A percentile compares a stretch with the other conserved stretches of the same genome.
phyloP scores from a whole-genome alignment of 176 grass and related monocot genomes.

The Musa itinerans region DNA sequence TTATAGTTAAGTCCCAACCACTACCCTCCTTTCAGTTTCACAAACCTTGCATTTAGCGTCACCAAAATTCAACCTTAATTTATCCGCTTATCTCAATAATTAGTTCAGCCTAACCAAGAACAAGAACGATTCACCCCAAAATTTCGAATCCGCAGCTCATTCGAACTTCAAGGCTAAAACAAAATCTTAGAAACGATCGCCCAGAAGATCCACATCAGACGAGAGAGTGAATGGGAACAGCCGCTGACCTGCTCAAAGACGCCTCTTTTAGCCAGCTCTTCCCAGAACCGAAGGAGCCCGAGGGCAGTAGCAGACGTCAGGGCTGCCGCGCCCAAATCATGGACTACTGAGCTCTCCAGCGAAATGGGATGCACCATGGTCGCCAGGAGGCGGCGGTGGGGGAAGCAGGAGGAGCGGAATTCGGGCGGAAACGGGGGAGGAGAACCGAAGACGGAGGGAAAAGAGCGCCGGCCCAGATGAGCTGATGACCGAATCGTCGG shows the following conservation, averaged over 20 bases:
- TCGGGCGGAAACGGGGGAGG: neutral
- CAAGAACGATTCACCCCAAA: no score
- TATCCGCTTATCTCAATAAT: no score
- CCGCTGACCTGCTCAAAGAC: conserved; percentile 56
- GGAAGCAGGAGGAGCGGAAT: neutral
- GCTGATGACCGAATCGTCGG: neutral
- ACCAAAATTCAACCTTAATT: no score
- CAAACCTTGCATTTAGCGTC: no score
- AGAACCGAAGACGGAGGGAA: neutral
- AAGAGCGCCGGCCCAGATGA: neutral
- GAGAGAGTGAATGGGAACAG: neutral
- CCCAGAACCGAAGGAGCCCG: conserved; percentile 56
- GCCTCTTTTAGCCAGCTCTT: conserved; percentile 58
- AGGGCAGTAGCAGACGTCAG: conserved; percentile 34
- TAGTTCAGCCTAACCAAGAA: no score
- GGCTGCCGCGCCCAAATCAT: conserved; percentile 42
- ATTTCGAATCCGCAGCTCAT: no score
- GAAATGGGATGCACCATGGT: conserved; percentile 12
- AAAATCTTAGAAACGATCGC: neutral
- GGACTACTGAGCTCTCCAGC: conserved; percentile 37
- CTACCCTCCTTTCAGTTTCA: no score
- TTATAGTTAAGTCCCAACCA: no score
- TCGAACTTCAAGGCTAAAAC: no score
- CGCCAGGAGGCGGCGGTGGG: neutral
- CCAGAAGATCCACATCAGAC: no score